Base-by-base conservation (phyloP, 2,329 filamentous ascomycete species). In the Fusarium buxicola region DNA sequence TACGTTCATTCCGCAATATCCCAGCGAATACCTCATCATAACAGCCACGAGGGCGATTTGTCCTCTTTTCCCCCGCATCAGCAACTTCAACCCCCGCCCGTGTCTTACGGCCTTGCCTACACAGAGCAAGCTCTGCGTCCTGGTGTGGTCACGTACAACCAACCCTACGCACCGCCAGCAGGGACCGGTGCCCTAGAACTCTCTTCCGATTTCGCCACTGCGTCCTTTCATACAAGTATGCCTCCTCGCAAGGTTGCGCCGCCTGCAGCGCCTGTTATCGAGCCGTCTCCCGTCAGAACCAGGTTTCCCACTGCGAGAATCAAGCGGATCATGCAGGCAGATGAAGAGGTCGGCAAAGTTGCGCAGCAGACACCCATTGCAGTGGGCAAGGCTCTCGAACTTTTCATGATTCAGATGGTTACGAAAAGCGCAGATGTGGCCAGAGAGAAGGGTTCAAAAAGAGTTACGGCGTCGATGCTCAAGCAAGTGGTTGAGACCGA, bases 281-380 rank as follows among this genome's bases (percentile, higher is more conserved):
- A 79, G 75, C 86, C 76, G 79, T 97, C 79, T 77, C 84, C 92
- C 38, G 92, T 99, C 69, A 92, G 88, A 77, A 98, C 94, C 30
- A 97, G 97, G 72, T 99, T 99, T 72, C 95, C 95, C 2, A 96
- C 96, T 28, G 95, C 95, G 12, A 86, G 95, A 61, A 99, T 99
- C 81, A 99, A 99, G 83, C 89, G 95, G 47, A 98, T 99, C 72
- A 98, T 99, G 95, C 95, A 99, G 79, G 94, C 94, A 10, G 95
- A 99, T 73, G 95, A 99, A 74, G 95, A 99, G 75, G 94, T 99
- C 1, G 95, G 95, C 61, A 99, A 99, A 79, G 95, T 99, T 9
- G 94, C 95, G 5, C 95, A 99, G 77, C 95, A 98, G 60, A 97
- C 95, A 1, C 94, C 94, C 13, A 96, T 97, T 54, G 95, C 94